phyloP scores from a whole-genome alignment of 2,329 filamentous ascomycete genomes.

The Cercospora zeae-maydis region DNA sequence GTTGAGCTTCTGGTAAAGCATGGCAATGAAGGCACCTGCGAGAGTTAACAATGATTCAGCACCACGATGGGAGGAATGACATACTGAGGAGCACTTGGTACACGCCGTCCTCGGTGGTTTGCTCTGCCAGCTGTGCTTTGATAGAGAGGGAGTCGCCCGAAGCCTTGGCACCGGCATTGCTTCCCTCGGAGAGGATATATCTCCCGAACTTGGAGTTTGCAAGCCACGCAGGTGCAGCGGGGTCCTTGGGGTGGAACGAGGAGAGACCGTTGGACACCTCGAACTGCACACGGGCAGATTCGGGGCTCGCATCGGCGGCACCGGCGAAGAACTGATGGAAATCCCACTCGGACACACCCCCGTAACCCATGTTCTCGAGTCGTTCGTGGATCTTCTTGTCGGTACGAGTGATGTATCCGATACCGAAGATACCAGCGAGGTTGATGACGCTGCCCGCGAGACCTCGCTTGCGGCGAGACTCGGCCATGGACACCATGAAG shows the following conservation, averaged over 20 bases:
- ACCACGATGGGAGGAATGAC: not conserved
- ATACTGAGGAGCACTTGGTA: not conserved
- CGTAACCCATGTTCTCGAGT: not conserved
- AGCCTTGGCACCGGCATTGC: not conserved
- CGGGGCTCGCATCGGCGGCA: not conserved
- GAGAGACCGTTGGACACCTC: not conserved
- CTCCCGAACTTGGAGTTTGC: not conserved
- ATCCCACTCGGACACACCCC: constrained; percentile 47
- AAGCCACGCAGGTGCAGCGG: not conserved
- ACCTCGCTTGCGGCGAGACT: constrained; percentile 11
- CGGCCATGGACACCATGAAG: constrained; percentile 1
- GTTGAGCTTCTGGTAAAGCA: not conserved
- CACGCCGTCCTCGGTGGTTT: not conserved
- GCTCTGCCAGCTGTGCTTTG: not conserved
- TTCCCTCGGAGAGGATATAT: not conserved
- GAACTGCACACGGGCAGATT: not conserved
- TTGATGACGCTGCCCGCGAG: not conserved
- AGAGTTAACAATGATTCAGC: not conserved
- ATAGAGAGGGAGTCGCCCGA: not conserved
- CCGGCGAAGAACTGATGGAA: not conserved
- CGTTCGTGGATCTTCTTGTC: not conserved
- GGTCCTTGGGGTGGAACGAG: not conserved
- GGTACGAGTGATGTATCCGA: constrained; percentile 34
- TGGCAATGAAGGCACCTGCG: not conserved
- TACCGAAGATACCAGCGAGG: not conserved